These are phyloP conservation scores for Solanum hybrid DNA, from an alignment of 305 asterid genomes.

Conservation along the genomic window DNA sequence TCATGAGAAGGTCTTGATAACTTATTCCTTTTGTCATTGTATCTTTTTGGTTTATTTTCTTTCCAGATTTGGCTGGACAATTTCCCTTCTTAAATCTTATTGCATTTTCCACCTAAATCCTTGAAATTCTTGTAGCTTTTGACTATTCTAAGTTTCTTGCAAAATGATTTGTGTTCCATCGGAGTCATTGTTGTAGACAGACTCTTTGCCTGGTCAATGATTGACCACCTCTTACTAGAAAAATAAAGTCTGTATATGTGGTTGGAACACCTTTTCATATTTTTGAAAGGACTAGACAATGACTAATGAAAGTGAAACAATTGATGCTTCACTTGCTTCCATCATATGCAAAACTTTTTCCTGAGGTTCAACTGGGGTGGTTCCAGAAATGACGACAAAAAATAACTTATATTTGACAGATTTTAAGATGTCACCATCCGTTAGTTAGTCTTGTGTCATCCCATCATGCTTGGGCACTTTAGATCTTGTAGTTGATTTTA, in stretches of 20 bases:
- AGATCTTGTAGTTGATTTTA: not conserved
- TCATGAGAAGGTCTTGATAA: not conserved
- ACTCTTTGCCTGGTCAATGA: not conserved
- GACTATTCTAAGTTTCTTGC: not conserved
- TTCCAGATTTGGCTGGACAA: not conserved
- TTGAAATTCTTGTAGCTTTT: not conserved
- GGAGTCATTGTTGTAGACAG: not conserved
- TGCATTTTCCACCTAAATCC: not conserved
- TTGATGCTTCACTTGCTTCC: not conserved
- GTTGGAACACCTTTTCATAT: not conserved
- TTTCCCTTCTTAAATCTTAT: not conserved
- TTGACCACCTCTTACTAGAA: not conserved
- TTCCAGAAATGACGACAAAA: not conserved
- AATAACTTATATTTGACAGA: not conserved
- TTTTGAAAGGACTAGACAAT: not conserved
- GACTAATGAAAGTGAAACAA: not conserved
- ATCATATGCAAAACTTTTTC: not conserved
- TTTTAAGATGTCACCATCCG: not conserved
- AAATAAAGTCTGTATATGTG: not conserved
- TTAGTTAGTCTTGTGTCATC: not conserved
- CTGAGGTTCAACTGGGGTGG: not conserved
- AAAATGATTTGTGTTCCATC: not conserved
- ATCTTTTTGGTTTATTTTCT: not conserved
- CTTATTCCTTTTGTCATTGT: not conserved
- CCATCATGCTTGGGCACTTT: not conserved